phyloP scores from a whole-genome alignment of 1,284 basidiomycete species.

The Flammula alnicola region DNA sequence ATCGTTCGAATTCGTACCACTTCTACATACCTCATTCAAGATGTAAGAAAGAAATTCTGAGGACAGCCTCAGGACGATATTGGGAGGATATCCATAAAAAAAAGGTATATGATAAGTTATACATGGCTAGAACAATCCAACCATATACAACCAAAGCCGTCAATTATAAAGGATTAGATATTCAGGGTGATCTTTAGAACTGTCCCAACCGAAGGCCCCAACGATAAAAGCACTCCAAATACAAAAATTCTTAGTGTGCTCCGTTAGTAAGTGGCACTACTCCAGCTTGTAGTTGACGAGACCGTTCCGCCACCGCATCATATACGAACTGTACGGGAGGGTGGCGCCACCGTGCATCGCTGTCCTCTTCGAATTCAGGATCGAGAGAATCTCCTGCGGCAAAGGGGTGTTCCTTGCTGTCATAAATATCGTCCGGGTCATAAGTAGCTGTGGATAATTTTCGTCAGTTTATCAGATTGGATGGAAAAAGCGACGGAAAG shows the following conservation, averaged over 20 bases:
- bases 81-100: constrained; percentile 8
- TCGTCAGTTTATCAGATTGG: not conserved
- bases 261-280: constrained; percentile 11
- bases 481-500: not conserved
- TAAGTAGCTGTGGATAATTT: constrained; percentile 25
- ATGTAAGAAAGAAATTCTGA: too few species aligned
- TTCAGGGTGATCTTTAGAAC: too few species aligned
- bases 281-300: constrained; percentile 43
- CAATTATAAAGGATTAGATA: constrained; percentile 10
- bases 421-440: constrained; percentile 35
- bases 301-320: constrained; percentile 80
- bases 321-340: constrained; percentile 74
- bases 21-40: too few species aligned
- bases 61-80: too few species aligned
- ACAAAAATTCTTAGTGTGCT: constrained; percentile 8
- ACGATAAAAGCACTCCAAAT: not conserved
- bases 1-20: too few species aligned
- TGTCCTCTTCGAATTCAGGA: constrained; percentile 38
- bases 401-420: constrained; percentile 31
- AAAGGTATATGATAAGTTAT: constrained; percentile 7
- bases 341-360: constrained; percentile 38
- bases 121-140: not conserved
- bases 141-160: not conserved
- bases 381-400: constrained; percentile 34
- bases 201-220: too few species aligned